These are phyloP conservation scores for Fusarium veterinarium DNA, from an alignment of 2,329 filamentous ascomycete species.

Conservation along the genomic window DNA sequence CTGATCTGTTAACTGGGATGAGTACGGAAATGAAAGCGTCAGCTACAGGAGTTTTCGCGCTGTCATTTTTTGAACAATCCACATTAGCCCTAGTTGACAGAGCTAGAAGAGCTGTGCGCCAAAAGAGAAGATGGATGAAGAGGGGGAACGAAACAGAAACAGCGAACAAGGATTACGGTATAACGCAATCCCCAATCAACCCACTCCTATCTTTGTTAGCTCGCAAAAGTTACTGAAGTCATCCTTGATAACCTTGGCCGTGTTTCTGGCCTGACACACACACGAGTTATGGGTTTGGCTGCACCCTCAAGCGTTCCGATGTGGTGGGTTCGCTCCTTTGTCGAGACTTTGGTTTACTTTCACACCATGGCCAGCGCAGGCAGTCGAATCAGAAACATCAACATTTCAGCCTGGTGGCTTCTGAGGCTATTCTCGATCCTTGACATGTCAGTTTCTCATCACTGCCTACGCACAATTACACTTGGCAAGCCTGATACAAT, in stretches of 20 bases:
- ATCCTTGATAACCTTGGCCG: slow-evolving; percentile 7
- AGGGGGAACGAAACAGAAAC: slow-evolving; percentile 20
- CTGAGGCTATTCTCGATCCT: slow-evolving; percentile 8
- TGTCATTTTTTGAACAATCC: slow-evolving; percentile 2
- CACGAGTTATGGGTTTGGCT: slow-evolving; percentile 22
- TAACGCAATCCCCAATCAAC: not conserved
- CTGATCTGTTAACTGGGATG: not conserved
- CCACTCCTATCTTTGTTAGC: not conserved
- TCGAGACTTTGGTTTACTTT: slow-evolving; percentile 12
- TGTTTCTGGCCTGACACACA: slow-evolving; percentile 27
- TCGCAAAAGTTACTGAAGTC: not conserved
- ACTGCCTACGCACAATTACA: not conserved
- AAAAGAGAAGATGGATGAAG: slow-evolving; percentile 13
- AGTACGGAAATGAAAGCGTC: not conserved
- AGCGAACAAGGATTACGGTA: not conserved
- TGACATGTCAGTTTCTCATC: slow-evolving; percentile 14
- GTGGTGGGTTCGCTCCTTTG: slow-evolving; percentile 21
- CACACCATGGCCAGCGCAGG: not conserved
- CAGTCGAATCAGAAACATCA: not conserved
- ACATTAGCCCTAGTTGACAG: not conserved
- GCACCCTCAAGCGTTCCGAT: slow-evolving; percentile 17
- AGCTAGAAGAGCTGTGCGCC: not conserved
- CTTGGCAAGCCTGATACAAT: not conserved
- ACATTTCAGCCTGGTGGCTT: not conserved
- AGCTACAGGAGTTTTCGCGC: not conserved